These are phyloP conservation scores for Furcasterigmium sp. DNA, from an alignment of 2,329 filamentous ascomycete species.

Conservation along the genomic window DNA sequence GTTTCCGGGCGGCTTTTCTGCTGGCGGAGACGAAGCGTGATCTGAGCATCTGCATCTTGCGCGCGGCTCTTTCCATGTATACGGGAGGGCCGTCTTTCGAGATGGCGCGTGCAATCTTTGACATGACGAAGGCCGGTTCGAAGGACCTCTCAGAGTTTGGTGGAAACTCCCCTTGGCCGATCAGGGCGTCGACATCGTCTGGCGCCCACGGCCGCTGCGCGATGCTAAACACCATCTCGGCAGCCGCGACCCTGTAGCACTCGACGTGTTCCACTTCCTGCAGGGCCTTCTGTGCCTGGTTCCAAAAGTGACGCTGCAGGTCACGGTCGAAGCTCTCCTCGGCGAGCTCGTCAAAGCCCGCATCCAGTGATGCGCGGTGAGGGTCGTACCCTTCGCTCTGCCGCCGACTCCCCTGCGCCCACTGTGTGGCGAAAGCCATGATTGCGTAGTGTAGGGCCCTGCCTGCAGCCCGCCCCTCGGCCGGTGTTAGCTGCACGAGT, in stretches of 20 bases:
- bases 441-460: conserved; percentile 42
- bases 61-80: conserved; percentile 28
- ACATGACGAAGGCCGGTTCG: not conserved
- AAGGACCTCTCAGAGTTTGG: not conserved
- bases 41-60: conserved; percentile 33
- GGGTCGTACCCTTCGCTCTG: conserved; percentile 12
- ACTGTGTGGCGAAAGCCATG: conserved; percentile 48
- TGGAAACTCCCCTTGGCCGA: too few relatives aligned
- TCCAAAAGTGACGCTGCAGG: conserved; percentile 30
- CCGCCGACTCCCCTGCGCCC: conserved; percentile 32
- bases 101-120: conserved; percentile 11
- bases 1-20: too few relatives aligned
- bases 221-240: conserved; percentile 30
- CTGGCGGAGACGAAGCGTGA: conserved; percentile 20
- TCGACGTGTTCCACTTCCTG: conserved; percentile 28
- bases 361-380: not conserved
- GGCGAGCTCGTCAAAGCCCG: conserved; percentile 7
- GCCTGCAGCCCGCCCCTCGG: conserved; percentile 36
- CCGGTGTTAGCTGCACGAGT: conserved; percentile 30
- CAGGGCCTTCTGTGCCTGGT: conserved; percentile 27
- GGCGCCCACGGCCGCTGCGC: conserved; percentile 24
- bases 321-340: conserved; percentile 28
- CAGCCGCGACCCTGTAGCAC: conserved; percentile 29
- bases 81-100: conserved; percentile 23
- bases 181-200: not conserved